phyloP scores from a whole-genome alignment of 495 filamentous ascomycete genomes.

The Chaetomium fimeti region DNA sequence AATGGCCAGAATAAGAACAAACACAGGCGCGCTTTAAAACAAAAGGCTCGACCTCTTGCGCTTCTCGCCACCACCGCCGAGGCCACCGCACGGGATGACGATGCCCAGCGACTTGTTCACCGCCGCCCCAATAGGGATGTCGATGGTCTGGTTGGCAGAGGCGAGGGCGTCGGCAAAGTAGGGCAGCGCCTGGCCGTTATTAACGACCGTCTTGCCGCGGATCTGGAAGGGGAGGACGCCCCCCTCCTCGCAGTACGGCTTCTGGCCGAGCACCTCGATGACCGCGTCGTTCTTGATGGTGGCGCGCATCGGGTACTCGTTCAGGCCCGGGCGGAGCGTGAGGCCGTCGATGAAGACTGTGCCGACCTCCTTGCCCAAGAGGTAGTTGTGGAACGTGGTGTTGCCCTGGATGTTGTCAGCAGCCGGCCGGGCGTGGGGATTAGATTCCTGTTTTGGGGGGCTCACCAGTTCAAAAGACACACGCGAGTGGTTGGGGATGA shows the following conservation, averaged over 20 bases:
- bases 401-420: constrained; percentile 54
- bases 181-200: constrained; percentile 56
- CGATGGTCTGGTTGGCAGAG: constrained; percentile 37
- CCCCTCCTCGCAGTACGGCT: constrained; percentile 42
- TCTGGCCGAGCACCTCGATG: constrained; percentile 39
- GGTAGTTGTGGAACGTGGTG: constrained; percentile 58
- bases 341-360: constrained; percentile 57
- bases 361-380: constrained; percentile 54
- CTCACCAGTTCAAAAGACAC: constrained; percentile 63
- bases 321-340: constrained; percentile 58
- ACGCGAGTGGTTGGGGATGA: constrained; percentile 69
- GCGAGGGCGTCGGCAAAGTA: constrained; percentile 58
- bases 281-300: constrained; percentile 53
- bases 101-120: constrained; percentile 27
- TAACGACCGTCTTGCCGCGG: constrained; percentile 55
- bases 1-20: constrained; percentile 7
- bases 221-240: constrained; percentile 62
- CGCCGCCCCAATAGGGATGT: constrained; percentile 37
- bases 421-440: constrained; percentile 1
- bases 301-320: constrained; percentile 55
- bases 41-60: neutral
- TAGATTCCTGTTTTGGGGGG: constrained; percentile 4
- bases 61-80: constrained; percentile 1
- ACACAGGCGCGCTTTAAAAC: constrained; percentile 2
- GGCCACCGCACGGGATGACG: constrained; percentile 27